Base-by-base conservation (phyloP, 768 basidiomycete genomes). In the Podaxis mareebaensis region DNA sequence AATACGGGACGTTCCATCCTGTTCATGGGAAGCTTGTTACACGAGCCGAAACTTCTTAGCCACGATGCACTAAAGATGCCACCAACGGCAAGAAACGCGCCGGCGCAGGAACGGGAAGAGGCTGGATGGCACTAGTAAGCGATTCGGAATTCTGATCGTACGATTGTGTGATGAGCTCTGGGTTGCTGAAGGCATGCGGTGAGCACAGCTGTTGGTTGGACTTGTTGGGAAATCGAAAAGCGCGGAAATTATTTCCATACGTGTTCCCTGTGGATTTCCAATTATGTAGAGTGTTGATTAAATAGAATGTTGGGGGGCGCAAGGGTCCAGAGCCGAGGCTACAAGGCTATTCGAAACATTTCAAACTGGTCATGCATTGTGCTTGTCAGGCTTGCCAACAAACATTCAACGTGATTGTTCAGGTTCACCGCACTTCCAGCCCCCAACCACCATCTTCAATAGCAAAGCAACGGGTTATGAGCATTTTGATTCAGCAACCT, bases 21-120 rank as follows among this genome's bases (percentile, higher is more conserved):
- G 51, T 40, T 22, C 33, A 39, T 24, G n/a, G 55, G 61, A 62
- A 63, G 61, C 38, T 51, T 57, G 54, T 57, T 57, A 28, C 61
- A 56, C 54, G 54, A 49, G 61, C 51, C 30, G 2, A 40, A 24
- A 53, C 33, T 63, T 39, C 60, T 36, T 44, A 46, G 42, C 53
- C 10, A 53, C n/a, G 54, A 56, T 48, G 36, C 46, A 13, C 30
- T 13, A 28, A n/a, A 28, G 36, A 26, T 26, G 53, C n/a, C 28
- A 46, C n/a, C 8, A 26, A 24, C n/a, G 42, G 49, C 48, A 26
- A 49, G 36, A 10, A 30, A 46, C 40, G 28, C 11, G 38, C 20
- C 10, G 22, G 20, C 17, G 24, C 22, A 57, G 17, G 30, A 36
- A 30, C 15, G 12, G 49, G 20, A 51, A 60, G 56, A 56, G 54